A percentile compares a stretch with the other conserved stretches of the same genome.
Conservation (phyloP, 768 basidiomycete species). For the Strobilomyces confusus region DNA sequence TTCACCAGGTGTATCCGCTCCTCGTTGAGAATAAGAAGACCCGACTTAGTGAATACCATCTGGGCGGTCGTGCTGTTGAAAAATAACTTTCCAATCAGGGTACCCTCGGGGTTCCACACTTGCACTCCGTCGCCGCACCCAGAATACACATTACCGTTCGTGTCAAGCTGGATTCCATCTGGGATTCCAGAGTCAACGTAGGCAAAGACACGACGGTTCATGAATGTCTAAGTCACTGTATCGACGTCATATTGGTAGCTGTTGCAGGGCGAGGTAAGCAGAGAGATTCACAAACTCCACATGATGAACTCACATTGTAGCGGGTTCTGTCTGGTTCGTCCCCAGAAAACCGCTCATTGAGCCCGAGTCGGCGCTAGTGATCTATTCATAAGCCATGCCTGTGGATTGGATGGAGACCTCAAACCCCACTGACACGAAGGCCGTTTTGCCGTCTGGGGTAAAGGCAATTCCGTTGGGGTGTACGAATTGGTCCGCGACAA, state of each 20-base stretch:
- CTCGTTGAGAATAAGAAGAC: conserved; percentile 38
- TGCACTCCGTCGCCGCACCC: conserved; percentile 66
- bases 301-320: conserved; percentile 54
- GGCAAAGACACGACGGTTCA: conserved; percentile 63
- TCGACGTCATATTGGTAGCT: conserved; percentile 72
- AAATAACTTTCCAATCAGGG: conserved; percentile 34
- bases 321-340: conserved; percentile 55
- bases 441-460: conserved; percentile 55
- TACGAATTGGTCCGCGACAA: conserved; percentile 75
- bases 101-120: conserved; percentile 53
- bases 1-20: conserved; percentile 36
- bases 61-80: conserved; percentile 34
- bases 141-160: conserved; percentile 60
- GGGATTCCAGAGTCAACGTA: conserved; percentile 62
- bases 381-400: conserved; percentile 11
- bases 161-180: conserved; percentile 66
- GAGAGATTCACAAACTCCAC: neutral
- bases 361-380: conserved; percentile 31
- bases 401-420: neutral
- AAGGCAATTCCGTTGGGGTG: conserved; percentile 76
- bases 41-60: conserved; percentile 39
- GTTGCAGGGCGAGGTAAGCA: neutral
- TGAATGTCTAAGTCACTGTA: conserved; percentile 46
- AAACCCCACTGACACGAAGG: conserved; percentile 49
- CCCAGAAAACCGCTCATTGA: conserved; percentile 42